Base-by-base conservation (phyloP, 805 yeast genomes). In the Candida yuanshanica region DNA sequence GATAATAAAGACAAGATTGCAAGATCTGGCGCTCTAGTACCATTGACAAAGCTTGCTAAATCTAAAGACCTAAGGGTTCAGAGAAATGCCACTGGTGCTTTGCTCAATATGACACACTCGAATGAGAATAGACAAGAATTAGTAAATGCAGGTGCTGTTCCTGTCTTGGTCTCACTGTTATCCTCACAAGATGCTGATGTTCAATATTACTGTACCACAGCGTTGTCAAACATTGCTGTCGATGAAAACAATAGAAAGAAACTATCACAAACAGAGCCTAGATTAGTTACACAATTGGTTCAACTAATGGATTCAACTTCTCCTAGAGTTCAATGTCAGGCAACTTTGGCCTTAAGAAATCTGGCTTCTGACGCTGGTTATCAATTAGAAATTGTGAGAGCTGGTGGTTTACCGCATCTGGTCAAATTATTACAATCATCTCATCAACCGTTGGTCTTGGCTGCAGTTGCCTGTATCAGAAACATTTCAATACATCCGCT, bases 391-490 rank as follows among this genome's bases (percentile, higher is more conserved):
- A 90, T 91, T 50, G 98, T 91, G 14, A 76, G 95, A 56, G 90
- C 95, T 29, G 96, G 95, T 43, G 99, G 99, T 0, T 75, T 93
- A 56, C 93, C 96, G 34, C 93, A 89, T 60, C 72, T 93, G 58
- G 95, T 89, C n/a, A 83, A 84, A 46, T 73, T 93, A 42, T 75
- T 93, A 55, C 91, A 90, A 55, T 83, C 95, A 37, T 79, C 83
- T 47, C 95, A 90, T 58, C 91, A 88, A 58, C 96, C 97, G 24
- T 73, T 93, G 47, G 88, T 91, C 10, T 71, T 93, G 42, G 98
- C 99, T 7, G 93, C 98, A 8, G 99, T 93, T 37, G 99, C 99
- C 2, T 93, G 99, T 67, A 88, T 93, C 49, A 81, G 99, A 68
- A 93, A 93, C 63, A 88, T 93, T 42, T 89, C 97, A 8, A 93